Conservation (phyloP, 306 rosid species). For the Astragalus membranaceus region DNA sequence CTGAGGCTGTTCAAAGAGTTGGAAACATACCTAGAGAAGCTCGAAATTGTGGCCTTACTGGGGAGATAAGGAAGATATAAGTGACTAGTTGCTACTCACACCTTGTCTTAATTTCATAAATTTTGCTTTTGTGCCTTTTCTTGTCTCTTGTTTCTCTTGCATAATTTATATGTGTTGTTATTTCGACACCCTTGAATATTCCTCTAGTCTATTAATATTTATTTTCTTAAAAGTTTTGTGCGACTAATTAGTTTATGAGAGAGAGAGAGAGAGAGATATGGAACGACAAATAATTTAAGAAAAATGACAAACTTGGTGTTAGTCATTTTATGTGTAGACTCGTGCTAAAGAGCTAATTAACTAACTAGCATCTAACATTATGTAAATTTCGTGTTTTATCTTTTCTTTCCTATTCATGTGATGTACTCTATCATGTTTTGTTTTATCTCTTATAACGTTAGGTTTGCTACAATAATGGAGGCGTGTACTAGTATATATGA, state of each 20-base stretch:
- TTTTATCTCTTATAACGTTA: too few relatives aligned
- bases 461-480: too few relatives aligned
- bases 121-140: neutral
- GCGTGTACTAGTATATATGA: too few relatives aligned
- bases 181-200: neutral
- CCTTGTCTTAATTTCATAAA: neutral
- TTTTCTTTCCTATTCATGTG: too few relatives aligned
- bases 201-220: neutral
- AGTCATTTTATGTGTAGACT: too few relatives aligned
- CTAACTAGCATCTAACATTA: too few relatives aligned
- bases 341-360: too few relatives aligned
- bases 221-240: neutral
- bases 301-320: neutral
- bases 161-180: neutral
- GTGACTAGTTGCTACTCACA: neutral
- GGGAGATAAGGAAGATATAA: neutral
- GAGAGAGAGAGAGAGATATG: neutral
- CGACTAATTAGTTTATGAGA: neutral
- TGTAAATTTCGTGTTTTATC: too few relatives aligned
- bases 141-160: neutral
- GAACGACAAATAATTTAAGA: neutral
- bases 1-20: slow-evolving; percentile 40
- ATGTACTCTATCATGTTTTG: too few relatives aligned
- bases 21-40: slow-evolving; percentile 36
- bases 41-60: slow-evolving; percentile 51